Conservation (phyloP, 2,329 filamentous ascomycete genomes). For the Sphaerostilbella broomeana region DNA sequence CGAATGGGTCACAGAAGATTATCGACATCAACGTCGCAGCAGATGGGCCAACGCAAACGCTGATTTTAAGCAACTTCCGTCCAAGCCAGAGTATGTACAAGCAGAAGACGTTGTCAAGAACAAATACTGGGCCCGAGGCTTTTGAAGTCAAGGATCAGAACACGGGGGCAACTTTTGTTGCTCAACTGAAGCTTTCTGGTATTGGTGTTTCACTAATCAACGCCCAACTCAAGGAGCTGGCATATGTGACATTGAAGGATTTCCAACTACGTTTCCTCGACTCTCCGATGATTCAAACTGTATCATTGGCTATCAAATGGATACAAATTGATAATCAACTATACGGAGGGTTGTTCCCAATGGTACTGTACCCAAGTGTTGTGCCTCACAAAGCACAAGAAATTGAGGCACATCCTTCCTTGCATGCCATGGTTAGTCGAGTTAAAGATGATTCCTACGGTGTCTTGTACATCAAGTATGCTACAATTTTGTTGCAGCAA, state of each 20-base stretch:
- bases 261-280: conserved; percentile 88
- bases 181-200: conserved; percentile 80
- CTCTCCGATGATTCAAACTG: conserved; percentile 86
- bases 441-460: conserved; percentile 99
- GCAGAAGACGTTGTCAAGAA: conserved; percentile 44
- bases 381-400: conserved; percentile 96
- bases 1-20: conserved; percentile 68
- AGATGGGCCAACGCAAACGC: conserved; percentile 87
- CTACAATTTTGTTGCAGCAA: conserved; percentile 85
- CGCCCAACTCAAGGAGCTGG: conserved; percentile 80
- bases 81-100: conserved; percentile 86
- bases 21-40: conserved; percentile 96
- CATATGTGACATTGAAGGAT: conserved; percentile 88
- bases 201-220: conserved; percentile 93
- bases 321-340: conserved; percentile 98
- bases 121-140: conserved; percentile 43
- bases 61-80: conserved; percentile 92
- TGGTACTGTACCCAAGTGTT: conserved; percentile 93
- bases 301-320: conserved; percentile 92
- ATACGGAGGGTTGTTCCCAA: conserved; percentile 96
- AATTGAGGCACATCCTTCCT: conserved; percentile 90
- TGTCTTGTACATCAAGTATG: conserved; percentile 97
- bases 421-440: conserved; percentile 83
- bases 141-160: conserved; percentile 95
- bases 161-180: conserved; percentile 80